Evolutionary conservation across 805 yeast genomes (phyloP).

Genomic region (Yamadazyma tumulicola): DNA sequence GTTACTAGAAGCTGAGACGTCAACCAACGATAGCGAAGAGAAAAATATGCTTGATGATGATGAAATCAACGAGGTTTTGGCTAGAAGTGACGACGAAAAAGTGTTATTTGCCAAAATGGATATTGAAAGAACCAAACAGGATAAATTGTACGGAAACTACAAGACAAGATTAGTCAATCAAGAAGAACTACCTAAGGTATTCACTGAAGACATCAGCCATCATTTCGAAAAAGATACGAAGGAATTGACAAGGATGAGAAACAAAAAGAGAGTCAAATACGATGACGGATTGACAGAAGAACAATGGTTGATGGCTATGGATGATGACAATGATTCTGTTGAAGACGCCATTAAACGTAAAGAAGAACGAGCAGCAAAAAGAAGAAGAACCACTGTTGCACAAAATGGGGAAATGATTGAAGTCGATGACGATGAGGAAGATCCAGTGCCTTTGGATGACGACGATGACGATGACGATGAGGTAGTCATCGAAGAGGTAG

Average conservation of each 20-base stretch:
- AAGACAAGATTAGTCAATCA: constrained; percentile 58
- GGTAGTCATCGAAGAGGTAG: constrained; percentile 14
- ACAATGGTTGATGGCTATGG: constrained; percentile 85
- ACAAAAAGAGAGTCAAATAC: constrained; percentile 72
- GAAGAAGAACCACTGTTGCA: constrained; percentile 27
- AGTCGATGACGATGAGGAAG: constrained; percentile 15
- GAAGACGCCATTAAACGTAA: constrained; percentile 58
- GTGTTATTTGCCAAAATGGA: constrained; percentile 57
- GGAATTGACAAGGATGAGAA: constrained; percentile 61
- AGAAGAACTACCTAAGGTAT: constrained; percentile 77
- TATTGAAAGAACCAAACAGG: constrained; percentile 45
- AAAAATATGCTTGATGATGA: constrained; percentile 57
- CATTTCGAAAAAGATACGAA: constrained; percentile 51
- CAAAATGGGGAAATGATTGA: constrained; percentile 20
- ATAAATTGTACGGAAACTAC: constrained; percentile 27
- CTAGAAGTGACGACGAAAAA: constrained; percentile 63
- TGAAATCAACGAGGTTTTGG: constrained; percentile 68
- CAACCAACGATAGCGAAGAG: constrained; percentile 54
- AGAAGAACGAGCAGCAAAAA: constrained; percentile 36
- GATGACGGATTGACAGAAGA: constrained; percentile 91
- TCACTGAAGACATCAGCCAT: constrained; percentile 57
- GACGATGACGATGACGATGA: constrained; percentile 17
- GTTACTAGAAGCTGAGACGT: constrained; percentile 66
- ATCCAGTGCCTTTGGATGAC: constrained; percentile 12
- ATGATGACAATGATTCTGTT: constrained; percentile 62